A percentile compares a stretch with the other conserved stretches of the same genome.
These are phyloP conservation scores for Colletotrichum tropicicola DNA, from an alignment of 2,329 filamentous ascomycete species.

Conservation along the genomic window DNA sequence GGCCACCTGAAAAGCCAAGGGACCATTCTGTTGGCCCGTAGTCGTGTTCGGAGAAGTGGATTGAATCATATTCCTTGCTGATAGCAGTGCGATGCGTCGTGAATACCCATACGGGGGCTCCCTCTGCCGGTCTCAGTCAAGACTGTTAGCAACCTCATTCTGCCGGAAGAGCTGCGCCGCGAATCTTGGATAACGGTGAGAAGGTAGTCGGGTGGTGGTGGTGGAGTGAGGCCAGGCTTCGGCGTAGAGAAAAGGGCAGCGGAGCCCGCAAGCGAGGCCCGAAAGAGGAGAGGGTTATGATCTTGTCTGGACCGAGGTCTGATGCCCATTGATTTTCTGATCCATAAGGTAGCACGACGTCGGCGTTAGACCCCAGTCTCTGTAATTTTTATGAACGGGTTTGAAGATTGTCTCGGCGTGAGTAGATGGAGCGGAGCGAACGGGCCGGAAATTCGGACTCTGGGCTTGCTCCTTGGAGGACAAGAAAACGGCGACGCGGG, in stretches of 20 bases:
- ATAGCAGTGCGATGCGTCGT: not conserved
- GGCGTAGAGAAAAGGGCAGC: not conserved
- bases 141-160: not conserved
- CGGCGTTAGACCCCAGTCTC: too few relatives aligned
- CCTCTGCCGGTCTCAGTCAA: not conserved
- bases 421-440: not conserved
- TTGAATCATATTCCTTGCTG: not conserved
- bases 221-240: too few relatives aligned
- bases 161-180: not conserved
- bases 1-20: slow-evolving; percentile 15
- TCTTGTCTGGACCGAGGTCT: not conserved
- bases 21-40: not conserved
- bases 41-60: slow-evolving; percentile 16
- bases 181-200: not conserved
- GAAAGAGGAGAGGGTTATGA: not conserved
- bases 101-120: not conserved
- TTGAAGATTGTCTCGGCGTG: too few relatives aligned
- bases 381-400: too few relatives aligned
- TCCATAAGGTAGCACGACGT: too few relatives aligned
- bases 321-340: not conserved
- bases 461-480: not conserved
- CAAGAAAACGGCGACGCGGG: not conserved
- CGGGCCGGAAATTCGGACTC: not conserved
- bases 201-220: not conserved
- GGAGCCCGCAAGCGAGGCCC: not conserved